A percentile compares a stretch with the other conserved stretches of the same genome.
Evolutionary conservation across 805 yeast genomes (phyloP).

Genomic region (Candida hispaniensis): DNA sequence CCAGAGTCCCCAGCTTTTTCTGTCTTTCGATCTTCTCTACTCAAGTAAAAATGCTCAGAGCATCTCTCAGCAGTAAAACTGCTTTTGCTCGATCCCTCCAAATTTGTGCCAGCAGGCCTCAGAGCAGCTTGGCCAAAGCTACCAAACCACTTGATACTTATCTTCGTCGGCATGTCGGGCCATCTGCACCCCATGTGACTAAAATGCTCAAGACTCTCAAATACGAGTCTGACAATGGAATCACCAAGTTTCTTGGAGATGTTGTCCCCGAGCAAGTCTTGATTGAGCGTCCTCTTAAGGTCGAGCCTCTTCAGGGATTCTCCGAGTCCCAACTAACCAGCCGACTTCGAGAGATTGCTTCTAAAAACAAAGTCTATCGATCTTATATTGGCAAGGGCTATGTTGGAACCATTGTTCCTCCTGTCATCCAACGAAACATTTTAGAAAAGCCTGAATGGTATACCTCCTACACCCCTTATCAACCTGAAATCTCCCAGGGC

Average conservation of each 20-base stretch:
- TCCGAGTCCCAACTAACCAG: slow-evolving; percentile 72
- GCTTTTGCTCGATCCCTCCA: no score
- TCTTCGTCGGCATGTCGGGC: slow-evolving; percentile 81
- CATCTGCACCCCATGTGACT: slow-evolving; percentile 51
- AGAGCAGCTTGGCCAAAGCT: no score
- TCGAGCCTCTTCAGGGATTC: slow-evolving; percentile 63
- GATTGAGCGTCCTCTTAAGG: slow-evolving; percentile 51
- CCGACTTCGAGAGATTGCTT: slow-evolving; percentile 57
- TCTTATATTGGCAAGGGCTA: slow-evolving; percentile 91
- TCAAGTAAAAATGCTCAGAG: no score
- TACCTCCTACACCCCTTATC: slow-evolving; percentile 97
- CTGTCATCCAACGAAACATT: slow-evolving; percentile 85
- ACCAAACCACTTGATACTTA: slow-evolving; percentile 59
- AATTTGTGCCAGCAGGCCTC: no score
- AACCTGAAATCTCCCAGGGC: slow-evolving; percentile 97
- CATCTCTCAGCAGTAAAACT: no score
- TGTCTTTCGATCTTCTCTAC: no score
- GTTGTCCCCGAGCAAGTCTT: slow-evolving; percentile 74
- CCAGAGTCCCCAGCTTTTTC: no score
- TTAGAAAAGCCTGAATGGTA: slow-evolving; percentile 97
- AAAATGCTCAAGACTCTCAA: slow-evolving; percentile 60
- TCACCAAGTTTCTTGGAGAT: slow-evolving; percentile 56
- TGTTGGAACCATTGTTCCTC: slow-evolving; percentile 80
- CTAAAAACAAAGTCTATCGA: slow-evolving; percentile 59
- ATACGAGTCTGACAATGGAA: slow-evolving; percentile 35